A percentile compares a stretch with the other conserved stretches of the same genome.
Conservation (phyloP, 495 filamentous ascomycete genomes). For the Penicillium pulvis region DNA sequence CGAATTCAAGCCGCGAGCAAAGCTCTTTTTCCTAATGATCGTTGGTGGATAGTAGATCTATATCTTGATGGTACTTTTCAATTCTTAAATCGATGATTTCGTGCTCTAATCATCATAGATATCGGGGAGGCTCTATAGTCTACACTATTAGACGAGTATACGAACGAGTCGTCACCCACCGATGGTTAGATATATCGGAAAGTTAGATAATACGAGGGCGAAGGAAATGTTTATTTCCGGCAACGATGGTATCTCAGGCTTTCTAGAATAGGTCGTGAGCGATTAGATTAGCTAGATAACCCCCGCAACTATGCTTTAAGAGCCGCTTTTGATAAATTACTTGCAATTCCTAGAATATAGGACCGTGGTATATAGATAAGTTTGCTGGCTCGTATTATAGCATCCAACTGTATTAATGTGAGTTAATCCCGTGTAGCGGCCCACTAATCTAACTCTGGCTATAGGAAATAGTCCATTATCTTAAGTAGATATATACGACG, state of each 20-base stretch:
- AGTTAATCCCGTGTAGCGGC: too few species aligned
- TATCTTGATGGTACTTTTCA: too few species aligned
- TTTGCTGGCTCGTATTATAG: conserved; percentile 21
- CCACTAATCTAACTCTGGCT: too few species aligned
- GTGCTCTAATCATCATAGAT: background rate
- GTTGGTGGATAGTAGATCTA: too few species aligned
- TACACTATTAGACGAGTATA: conserved; percentile 8
- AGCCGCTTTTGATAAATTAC: conserved; percentile 23
- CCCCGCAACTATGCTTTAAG: conserved; percentile 12
- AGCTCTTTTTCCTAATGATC: too few species aligned
- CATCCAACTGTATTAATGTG: background rate
- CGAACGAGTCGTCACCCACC: background rate
- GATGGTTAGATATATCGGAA: conserved; percentile 11
- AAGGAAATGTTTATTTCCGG: background rate
- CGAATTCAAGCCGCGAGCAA: too few species aligned
- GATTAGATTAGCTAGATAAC: background rate
- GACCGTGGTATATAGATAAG: conserved; percentile 23
- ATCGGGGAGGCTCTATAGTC: background rate
- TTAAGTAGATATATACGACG: too few species aligned
- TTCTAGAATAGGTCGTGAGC: background rate
- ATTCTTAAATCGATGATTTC: too few species aligned
- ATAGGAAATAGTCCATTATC: too few species aligned
- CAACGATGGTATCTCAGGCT: conserved; percentile 9
- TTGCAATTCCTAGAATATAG: conserved; percentile 26
- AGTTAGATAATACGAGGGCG: conserved; percentile 10